A percentile compares a stretch with the other conserved stretches of the same genome.
Conservation (phyloP, 257 asterid species). For the Sherardia arvensis region DNA sequence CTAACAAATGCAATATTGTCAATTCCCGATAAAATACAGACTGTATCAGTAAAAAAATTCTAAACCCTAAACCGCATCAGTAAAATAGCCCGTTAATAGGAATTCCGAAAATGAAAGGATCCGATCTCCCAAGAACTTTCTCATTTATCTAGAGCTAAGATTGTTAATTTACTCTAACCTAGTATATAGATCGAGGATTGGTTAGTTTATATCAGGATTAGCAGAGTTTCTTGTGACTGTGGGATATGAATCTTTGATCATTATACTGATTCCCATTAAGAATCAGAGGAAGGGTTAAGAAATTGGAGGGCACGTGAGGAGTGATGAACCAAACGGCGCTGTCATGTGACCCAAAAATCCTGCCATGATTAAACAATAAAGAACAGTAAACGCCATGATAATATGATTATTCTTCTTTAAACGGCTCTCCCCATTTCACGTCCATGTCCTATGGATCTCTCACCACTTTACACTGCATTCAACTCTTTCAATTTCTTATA, state of each 20-base stretch:
- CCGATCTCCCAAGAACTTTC: too few species aligned
- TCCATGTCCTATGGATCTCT: conserved; percentile 7
- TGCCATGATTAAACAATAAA: conserved; percentile 1
- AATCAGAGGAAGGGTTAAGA: background rate
- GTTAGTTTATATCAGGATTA: background rate
- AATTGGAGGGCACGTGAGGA: conserved; percentile 13
- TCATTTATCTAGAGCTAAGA: too few species aligned
- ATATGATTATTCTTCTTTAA: background rate
- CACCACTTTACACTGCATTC: background rate
- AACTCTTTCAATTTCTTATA: background rate
- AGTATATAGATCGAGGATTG: too few species aligned
- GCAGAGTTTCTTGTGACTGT: background rate
- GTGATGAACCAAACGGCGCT: conserved; percentile 18
- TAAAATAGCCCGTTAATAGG: too few species aligned
- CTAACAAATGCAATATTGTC: too few species aligned
- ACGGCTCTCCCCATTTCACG: background rate
- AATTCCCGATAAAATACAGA: too few species aligned
- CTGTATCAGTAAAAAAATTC: too few species aligned
- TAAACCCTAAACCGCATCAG: too few species aligned
- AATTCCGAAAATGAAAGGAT: too few species aligned
- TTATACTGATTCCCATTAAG: background rate
- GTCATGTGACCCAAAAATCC: conserved; percentile 16
- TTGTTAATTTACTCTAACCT: too few species aligned
- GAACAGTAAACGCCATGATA: background rate
- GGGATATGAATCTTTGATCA: background rate